These are phyloP conservation scores for Magnaporthiopsis incrustans DNA, from an alignment of 2,329 filamentous ascomycete species.

Conservation along the genomic window DNA sequence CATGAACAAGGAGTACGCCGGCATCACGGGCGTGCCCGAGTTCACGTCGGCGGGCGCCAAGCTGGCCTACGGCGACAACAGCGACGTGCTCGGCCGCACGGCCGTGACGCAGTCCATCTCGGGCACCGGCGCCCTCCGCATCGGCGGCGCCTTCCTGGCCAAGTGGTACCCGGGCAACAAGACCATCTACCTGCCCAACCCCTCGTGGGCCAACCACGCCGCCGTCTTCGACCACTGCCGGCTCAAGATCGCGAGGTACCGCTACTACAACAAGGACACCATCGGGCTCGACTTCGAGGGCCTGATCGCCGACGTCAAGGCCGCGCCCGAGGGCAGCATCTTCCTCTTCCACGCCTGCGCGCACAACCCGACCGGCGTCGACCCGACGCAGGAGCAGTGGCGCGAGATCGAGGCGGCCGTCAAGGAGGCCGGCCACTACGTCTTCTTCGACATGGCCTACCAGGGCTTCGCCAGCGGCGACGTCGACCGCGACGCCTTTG, in stretches of 20 bases:
- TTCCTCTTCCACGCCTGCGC: constrained; percentile 60
- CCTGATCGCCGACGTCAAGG: constrained; percentile 83
- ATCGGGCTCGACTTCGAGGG: constrained; percentile 97
- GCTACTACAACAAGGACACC: constrained; percentile 98
- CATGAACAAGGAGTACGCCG: constrained; percentile 95
- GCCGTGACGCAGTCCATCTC: constrained; percentile 98
- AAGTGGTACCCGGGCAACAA: constrained; percentile 87
- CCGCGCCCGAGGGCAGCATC: constrained; percentile 76
- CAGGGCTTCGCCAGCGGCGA: constrained; percentile 7
- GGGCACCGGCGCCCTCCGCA: constrained; percentile 89
- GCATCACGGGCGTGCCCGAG: constrained; percentile 89
- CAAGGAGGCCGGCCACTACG: constrained; percentile 1
- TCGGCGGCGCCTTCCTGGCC: constrained; percentile 81
- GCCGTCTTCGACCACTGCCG: constrained; percentile 93
- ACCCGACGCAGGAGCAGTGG: constrained; percentile 8
- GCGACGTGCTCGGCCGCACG: constrained; percentile 66
- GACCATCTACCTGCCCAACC: constrained; percentile 92
- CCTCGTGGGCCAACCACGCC: constrained; percentile 97
- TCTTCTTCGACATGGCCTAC: constrained; percentile 9
- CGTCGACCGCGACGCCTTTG: constrained; percentile 47
- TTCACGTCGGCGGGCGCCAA: constrained; percentile 89
- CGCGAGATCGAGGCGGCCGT: constrained; percentile 3
- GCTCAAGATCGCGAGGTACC: constrained; percentile 86
- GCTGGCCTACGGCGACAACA: constrained; percentile 83
- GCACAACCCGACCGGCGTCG: constrained; percentile 9